Percentiles rank a stretch among this genome's conserved stretches.
phyloP scores from a whole-genome alignment of 2,329 filamentous ascomycete species.

The Nothopassalora personata region DNA sequence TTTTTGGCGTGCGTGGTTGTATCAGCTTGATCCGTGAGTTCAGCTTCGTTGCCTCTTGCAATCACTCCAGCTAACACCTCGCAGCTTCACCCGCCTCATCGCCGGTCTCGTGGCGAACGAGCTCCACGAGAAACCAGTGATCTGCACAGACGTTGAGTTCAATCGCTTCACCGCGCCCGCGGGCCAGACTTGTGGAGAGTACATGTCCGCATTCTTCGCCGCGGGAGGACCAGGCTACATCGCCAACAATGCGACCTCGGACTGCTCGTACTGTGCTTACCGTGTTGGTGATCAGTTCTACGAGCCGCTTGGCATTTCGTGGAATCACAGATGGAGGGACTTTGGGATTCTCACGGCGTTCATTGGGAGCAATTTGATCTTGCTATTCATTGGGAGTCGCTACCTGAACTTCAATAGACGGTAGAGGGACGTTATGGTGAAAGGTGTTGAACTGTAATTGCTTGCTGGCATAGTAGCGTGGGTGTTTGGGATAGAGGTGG shows the following conservation, averaged over 20 bases:
- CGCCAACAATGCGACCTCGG: conserved; percentile 56
- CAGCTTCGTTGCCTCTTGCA: neutral
- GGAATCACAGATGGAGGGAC: conserved; percentile 70
- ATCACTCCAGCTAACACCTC: neutral
- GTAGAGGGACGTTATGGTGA: conserved; percentile 10
- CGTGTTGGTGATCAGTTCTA: conserved; percentile 78
- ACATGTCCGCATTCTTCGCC: conserved; percentile 68
- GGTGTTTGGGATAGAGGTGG: neutral
- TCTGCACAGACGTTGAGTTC: conserved; percentile 57
- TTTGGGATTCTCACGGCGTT: conserved; percentile 73
- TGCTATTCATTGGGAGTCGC: conserved; percentile 51
- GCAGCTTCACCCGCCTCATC: conserved; percentile 68
- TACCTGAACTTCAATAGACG: conserved; percentile 44
- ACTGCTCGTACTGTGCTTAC: conserved; percentile 78
- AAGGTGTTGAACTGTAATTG: neutral
- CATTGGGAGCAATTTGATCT: conserved; percentile 68
- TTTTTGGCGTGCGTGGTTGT: conserved; percentile 77
- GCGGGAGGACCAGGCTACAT: conserved; percentile 68
- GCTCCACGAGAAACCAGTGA: conserved; percentile 60
- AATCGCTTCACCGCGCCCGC: conserved; percentile 63
- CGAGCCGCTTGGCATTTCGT: conserved; percentile 59
- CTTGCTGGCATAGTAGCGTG: neutral
- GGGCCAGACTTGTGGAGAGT: conserved; percentile 65
- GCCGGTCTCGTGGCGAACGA: conserved; percentile 74
- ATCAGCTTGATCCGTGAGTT: conserved; percentile 64